Conservation (phyloP, 371 early-diverging fungal genomes). For the Mucor racemosus region DNA sequence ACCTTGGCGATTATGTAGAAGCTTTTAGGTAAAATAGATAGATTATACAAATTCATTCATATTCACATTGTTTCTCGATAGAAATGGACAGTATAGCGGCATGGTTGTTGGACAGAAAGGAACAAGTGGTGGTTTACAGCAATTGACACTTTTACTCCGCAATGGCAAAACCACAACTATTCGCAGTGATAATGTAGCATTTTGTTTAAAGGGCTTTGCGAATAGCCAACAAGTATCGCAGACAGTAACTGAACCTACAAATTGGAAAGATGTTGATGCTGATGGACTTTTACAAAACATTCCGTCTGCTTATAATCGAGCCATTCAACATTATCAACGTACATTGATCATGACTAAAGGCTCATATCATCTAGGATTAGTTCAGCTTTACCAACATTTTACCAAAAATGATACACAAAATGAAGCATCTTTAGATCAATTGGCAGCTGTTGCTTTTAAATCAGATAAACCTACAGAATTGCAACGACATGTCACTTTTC, state of each 20-base stretch:
- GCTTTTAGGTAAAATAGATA: slow-evolving; percentile 45
- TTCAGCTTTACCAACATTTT: slow-evolving; percentile 37
- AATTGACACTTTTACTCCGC: slow-evolving; percentile 42
- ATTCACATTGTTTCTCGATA: slow-evolving; percentile 17
- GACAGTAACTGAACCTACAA: slow-evolving; percentile 7
- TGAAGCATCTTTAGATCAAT: slow-evolving; percentile 33
- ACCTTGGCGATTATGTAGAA: slow-evolving; percentile 64
- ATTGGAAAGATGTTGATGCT: slow-evolving; percentile 22
- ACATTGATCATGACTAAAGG: slow-evolving; percentile 30
- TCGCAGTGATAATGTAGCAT: slow-evolving; percentile 57
- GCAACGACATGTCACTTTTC: slow-evolving; percentile 65
- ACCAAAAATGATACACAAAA: slow-evolving; percentile 22
- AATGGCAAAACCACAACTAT: slow-evolving; percentile 42
- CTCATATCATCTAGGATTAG: slow-evolving; percentile 27
- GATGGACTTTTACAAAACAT: slow-evolving; percentile 21
- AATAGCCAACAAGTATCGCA: slow-evolving; percentile 15
- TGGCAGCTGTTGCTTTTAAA: slow-evolving; percentile 46
- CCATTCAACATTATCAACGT: slow-evolving; percentile 36
- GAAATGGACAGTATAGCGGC: slow-evolving; percentile 52
- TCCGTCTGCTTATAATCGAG: slow-evolving; percentile 30
- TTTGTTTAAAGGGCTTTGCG: slow-evolving; percentile 48
- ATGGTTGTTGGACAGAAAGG: slow-evolving; percentile 46
- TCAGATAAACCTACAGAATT: slow-evolving; percentile 24
- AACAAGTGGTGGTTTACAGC: slow-evolving; percentile 51
- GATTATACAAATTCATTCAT: too few relatives aligned